A percentile compares a stretch with the other conserved stretches of the same genome.
phyloP scores from a whole-genome alignment of 306 rosid species.

The Astragalus glycyphyllos region DNA sequence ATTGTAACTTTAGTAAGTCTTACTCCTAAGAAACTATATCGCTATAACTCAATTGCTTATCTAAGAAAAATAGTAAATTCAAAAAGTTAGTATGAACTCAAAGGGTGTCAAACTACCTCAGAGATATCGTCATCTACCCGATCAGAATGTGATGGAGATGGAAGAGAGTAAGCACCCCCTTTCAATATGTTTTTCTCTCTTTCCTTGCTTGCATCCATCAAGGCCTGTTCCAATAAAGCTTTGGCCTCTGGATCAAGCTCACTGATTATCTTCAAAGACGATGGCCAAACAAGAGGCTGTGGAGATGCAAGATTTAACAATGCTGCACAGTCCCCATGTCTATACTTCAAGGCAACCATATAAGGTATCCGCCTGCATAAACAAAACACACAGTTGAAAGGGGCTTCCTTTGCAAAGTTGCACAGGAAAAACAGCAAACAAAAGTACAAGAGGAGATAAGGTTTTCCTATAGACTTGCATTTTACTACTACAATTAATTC shows the following conservation, averaged over 20 bases:
- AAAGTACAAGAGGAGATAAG: constrained; percentile 1
- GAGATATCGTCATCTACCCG: constrained; percentile 65
- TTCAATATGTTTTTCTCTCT: constrained; percentile 85
- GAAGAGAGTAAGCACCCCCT: constrained; percentile 60
- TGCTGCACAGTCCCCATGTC: constrained; percentile 83
- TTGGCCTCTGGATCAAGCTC: constrained; percentile 93
- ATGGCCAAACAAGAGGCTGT: constrained; percentile 98
- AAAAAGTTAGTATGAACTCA: neutral
- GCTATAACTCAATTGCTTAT: neutral
- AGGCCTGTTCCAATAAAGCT: constrained; percentile 76
- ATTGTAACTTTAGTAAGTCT: neutral
- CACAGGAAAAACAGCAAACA: constrained; percentile 17
- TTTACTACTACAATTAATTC: neutral
- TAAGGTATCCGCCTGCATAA: constrained; percentile 86
- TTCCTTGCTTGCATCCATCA: constrained; percentile 87
- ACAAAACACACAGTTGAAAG: constrained; percentile 13
- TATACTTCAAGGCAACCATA: constrained; percentile 78
- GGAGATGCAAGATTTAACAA: constrained; percentile 88
- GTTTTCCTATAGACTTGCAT: neutral
- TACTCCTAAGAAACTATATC: neutral
- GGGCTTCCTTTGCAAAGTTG: neutral
- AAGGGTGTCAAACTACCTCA: constrained; percentile 61
- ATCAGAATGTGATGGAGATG: constrained; percentile 77
- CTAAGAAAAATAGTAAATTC: constrained; percentile 26
- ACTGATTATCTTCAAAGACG: constrained; percentile 88